Percentiles rank a stretch among this genome's conserved stretches.
Evolutionary conservation across 257 asterid species (phyloP).

Genomic region (Striga asiatica): DNA sequence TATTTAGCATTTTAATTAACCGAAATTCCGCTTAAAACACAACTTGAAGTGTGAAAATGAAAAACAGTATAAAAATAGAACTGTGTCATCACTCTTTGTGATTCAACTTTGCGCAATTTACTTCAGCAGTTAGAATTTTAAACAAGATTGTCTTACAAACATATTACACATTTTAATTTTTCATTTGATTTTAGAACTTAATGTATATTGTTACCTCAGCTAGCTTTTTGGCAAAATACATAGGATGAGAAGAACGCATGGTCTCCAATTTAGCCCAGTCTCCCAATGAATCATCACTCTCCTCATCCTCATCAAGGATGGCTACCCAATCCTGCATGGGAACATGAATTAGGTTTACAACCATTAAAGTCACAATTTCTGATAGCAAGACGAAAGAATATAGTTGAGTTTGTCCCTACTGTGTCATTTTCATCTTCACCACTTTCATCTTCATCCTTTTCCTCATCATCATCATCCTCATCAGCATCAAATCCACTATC

Average conservation of each 20-base stretch:
- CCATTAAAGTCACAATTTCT: conserved; percentile 4
- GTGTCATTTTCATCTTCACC: conserved; percentile 34
- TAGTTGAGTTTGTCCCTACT: conserved; percentile 26
- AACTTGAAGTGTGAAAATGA: no score
- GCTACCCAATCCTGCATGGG: conserved; percentile 79
- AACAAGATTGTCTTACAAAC: conserved; percentile 3
- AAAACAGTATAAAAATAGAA: no score
- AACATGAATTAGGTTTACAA: conserved; percentile 19
- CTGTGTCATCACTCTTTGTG: no score
- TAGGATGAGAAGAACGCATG: conserved; percentile 93
- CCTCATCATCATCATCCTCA: conserved; percentile 49
- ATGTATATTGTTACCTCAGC: conserved; percentile 48
- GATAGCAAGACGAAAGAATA: conserved; percentile 6
- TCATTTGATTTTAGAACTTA: background rate
- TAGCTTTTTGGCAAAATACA: conserved; percentile 77
- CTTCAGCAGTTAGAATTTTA: background rate
- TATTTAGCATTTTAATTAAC: no score
- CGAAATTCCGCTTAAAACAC: no score
- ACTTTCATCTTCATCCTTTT: conserved; percentile 40
- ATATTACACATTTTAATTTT: conserved; percentile 6
- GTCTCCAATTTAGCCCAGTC: conserved; percentile 98
- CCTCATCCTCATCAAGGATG: conserved; percentile 70
- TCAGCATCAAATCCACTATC: conserved; percentile 64
- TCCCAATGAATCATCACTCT: conserved; percentile 72
- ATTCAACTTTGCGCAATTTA: no score